Base-by-base conservation (phyloP, 148 eudicot genomes). In the Pharnaceum exiguum region DNA sequence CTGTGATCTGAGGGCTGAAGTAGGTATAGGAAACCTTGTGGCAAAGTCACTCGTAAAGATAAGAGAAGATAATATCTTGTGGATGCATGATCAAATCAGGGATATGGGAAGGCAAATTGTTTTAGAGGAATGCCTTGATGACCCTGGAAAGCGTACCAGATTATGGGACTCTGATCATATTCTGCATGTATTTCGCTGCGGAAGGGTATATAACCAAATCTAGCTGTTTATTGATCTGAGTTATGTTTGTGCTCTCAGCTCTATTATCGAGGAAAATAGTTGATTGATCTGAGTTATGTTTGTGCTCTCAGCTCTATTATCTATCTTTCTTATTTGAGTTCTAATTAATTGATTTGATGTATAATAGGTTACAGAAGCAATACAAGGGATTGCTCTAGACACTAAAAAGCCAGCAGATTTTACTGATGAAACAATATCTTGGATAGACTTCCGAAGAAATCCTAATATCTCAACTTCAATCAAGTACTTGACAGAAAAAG, bases 31-130 rank as follows among this genome's bases (percentile, higher is more conserved):
- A 40, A 42, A 45, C 37, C 76, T 84, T 40, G 62, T 70, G 37
- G 47, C 55, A 25, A 76, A 75, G 55, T 84, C 90, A 30, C 80
- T 84, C 26, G 21, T 84, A 51, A 81, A 74, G 60, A 55, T 84
- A 29, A 26, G 0, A 17, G 46, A 51, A 40, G 43, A 66, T 10
- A 40, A 66, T 36, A 33, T 7, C 11, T 57, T 84, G 63, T 76
- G 84, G 83, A 81, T 84, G 82, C 90, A 84, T 72, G 90, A 81
- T 69, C 87, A 81, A 60, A 54, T 81, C 21, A 75, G 72, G 71
- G 82, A 84, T 57, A 84, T 84, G 90, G 90, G 90, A 46, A 78
- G 75, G 58, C 77, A 84, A 72, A 81, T 84, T 57, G 80, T 81
- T 29, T 38, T n/a, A 7, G 63, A 63, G 15, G 66, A 78, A 62